Evolutionary conservation across 768 basidiomycete genomes (phyloP).

Genomic region (Russula vinacea): DNA sequence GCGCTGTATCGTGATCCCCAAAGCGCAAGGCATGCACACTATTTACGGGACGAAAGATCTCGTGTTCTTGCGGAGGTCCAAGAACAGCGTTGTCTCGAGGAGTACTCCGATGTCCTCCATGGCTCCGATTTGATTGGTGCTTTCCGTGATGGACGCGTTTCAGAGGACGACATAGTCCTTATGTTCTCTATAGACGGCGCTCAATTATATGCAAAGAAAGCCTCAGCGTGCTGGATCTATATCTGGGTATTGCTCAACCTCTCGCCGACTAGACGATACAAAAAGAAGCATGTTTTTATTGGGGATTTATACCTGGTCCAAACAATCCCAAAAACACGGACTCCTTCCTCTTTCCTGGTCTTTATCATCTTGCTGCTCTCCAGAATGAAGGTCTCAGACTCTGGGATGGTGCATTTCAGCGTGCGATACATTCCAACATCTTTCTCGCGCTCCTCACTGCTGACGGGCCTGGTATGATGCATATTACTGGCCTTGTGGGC

Average conservation of each 20-base stretch:
- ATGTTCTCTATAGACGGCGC: neutral
- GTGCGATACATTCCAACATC: neutral
- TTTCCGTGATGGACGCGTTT: neutral
- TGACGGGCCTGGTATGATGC: slow-evolving; percentile 38
- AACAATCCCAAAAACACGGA: slow-evolving; percentile 38
- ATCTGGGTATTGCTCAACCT: slow-evolving; percentile 42
- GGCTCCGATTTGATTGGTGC: neutral
- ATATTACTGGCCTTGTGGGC: slow-evolving; percentile 39
- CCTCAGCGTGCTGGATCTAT: slow-evolving; percentile 34
- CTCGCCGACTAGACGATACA: slow-evolving; percentile 33
- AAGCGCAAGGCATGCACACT: neutral
- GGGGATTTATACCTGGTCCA: slow-evolving; percentile 37
- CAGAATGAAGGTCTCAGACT: slow-evolving; percentile 32
- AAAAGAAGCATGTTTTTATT: slow-evolving; percentile 27
- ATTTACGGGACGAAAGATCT: too few species aligned
- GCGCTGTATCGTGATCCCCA: neutral
- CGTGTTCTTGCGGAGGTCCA: neutral
- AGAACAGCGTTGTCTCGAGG: neutral
- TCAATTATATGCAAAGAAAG: neutral
- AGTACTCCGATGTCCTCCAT: neutral
- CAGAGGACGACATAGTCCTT: neutral
- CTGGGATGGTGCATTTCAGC: slow-evolving; percentile 31
- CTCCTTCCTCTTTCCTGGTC: slow-evolving; percentile 35
- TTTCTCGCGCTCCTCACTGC: slow-evolving; percentile 33
- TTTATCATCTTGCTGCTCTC: slow-evolving; percentile 38